Conservation (phyloP, 2,329 filamentous ascomycete species). For the Aspergillus vadensis region DNA sequence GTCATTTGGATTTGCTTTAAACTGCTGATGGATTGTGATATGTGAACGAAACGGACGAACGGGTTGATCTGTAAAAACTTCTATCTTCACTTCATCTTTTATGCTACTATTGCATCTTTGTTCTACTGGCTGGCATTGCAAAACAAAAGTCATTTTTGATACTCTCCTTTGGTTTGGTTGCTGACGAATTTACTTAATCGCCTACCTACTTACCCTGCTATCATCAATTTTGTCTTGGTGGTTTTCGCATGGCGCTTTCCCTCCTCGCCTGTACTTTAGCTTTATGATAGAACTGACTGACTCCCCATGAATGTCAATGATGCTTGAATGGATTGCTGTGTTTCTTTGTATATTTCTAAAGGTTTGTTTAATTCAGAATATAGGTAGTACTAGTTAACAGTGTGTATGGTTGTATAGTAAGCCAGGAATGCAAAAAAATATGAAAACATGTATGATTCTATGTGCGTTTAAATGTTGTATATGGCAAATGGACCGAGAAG, state of each 20-base stretch:
- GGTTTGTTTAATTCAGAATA: not conserved
- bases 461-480: not conserved
- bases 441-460: not conserved
- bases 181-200: not conserved
- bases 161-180: too few species aligned
- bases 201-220: not conserved
- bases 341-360: not conserved
- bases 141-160: too few species aligned
- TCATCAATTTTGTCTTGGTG: not conserved
- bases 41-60: too few species aligned
- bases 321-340: not conserved
- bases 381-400: too few species aligned
- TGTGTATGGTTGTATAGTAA: too few species aligned
- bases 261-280: constrained; percentile 14
- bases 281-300: constrained; percentile 15
- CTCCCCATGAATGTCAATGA: not conserved
- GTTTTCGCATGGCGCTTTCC: not conserved
- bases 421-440: not conserved
- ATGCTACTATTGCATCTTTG: too few species aligned
- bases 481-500: not conserved
- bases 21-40: not conserved
- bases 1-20: not conserved
- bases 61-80: too few species aligned
- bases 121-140: too few species aligned
- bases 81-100: too few species aligned